phyloP scores from a whole-genome alignment of 2,329 filamentous ascomycete species.

The Phialophora chinensis region DNA sequence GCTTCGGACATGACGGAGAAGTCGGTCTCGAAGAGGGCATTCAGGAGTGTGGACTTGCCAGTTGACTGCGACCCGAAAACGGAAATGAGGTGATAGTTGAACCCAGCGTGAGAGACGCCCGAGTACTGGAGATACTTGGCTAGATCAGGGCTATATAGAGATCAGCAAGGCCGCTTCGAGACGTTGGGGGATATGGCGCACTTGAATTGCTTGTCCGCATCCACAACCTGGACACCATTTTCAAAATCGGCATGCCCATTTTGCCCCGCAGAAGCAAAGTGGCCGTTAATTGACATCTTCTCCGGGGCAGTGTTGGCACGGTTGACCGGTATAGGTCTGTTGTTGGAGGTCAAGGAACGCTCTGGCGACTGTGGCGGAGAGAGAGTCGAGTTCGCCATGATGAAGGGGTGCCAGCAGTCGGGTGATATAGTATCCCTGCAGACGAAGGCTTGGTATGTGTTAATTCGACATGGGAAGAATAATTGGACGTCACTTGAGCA shows the following conservation, averaged over 20 bases:
- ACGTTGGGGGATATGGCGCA: conserved; percentile 45
- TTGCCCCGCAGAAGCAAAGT: conserved; percentile 52
- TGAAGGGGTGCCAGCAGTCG: conserved; percentile 9
- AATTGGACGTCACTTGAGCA: conserved; percentile 27
- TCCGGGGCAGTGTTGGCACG: conserved; percentile 43
- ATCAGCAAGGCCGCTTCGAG: conserved; percentile 27
- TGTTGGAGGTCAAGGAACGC: conserved; percentile 21
- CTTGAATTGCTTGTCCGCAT: conserved; percentile 97
- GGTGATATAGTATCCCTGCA: conserved; percentile 24
- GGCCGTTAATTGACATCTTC: conserved; percentile 53
- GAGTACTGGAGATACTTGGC: conserved; percentile 81
- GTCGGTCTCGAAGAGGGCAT: conserved; percentile 91
- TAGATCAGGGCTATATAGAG: conserved; percentile 68
- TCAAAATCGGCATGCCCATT: conserved; percentile 64
- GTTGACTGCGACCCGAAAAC: conserved; percentile 99
- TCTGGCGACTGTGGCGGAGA: conserved; percentile 33
- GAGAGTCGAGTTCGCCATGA: conserved; percentile 36
- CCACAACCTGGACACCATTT: conserved; percentile 95
- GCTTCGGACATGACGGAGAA: conserved; percentile 98
- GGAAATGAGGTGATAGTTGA: conserved; percentile 99
- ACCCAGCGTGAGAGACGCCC: conserved; percentile 83
- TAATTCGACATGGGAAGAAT: conserved; percentile 27
- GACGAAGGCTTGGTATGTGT: conserved; percentile 21
- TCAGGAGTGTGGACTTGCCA: conserved; percentile 95
- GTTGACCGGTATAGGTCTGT: conserved; percentile 30